phyloP scores from a whole-genome alignment of 257 asterid genomes.

The Nicotiana tomentosiformis region DNA sequence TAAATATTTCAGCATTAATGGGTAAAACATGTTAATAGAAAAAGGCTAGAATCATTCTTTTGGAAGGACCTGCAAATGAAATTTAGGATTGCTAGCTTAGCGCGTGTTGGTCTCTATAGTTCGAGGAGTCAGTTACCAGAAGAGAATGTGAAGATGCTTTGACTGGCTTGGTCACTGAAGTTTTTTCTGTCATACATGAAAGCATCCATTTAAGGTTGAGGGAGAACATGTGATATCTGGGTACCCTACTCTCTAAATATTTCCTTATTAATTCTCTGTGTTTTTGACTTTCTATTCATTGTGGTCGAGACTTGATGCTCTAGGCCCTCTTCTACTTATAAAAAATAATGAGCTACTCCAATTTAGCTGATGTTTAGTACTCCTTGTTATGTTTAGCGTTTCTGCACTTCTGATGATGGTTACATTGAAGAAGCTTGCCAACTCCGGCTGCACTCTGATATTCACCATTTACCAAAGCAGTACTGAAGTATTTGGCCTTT shows the following conservation, averaged over 20 bases:
- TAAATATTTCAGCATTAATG: not conserved
- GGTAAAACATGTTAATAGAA: not conserved
- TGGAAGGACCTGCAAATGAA: not conserved
- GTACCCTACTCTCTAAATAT: not conserved
- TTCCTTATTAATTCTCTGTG: not conserved
- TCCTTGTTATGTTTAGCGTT: constrained; percentile 45
- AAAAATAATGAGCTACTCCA: not conserved
- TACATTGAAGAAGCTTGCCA: constrained; percentile 90
- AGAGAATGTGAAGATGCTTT: not conserved
- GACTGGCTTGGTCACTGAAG: not conserved
- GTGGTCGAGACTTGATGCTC: not conserved
- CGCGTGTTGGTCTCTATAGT: not conserved
- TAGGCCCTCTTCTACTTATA: not conserved
- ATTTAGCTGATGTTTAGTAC: not conserved
- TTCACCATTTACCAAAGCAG: constrained; percentile 94
- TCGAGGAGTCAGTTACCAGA: not conserved
- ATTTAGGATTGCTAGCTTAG: not conserved
- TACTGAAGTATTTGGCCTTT: constrained; percentile 98
- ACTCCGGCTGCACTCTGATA: constrained; percentile 88
- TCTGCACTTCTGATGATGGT: constrained; percentile 98
- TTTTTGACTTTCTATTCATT: not conserved
- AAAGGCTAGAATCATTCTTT: not conserved
- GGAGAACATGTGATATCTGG: not conserved
- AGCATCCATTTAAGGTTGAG: not conserved
- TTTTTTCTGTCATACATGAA: not conserved